Conservation (phyloP, 2,329 filamentous ascomycete species). For the Allantophomopsis lycopodina region DNA sequence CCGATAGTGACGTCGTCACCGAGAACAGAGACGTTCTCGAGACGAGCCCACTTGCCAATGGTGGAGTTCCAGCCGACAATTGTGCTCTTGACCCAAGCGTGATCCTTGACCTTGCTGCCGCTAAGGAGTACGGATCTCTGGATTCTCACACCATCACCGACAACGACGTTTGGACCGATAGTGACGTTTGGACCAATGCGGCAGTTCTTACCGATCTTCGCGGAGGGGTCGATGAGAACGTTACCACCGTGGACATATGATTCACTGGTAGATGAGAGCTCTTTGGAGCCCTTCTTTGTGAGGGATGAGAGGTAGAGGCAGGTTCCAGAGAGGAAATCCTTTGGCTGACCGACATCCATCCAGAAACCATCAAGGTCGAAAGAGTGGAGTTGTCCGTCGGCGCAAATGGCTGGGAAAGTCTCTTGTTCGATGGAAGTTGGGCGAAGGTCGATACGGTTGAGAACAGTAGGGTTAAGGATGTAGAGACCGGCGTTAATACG, state of each 20-base stretch:
- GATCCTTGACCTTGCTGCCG: constrained; percentile 92
- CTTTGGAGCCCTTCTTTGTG: constrained; percentile 77
- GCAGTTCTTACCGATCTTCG: constrained; percentile 97
- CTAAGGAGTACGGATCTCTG: constrained; percentile 85
- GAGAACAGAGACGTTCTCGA: constrained; percentile 96
- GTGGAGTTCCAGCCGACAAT: constrained; percentile 98
- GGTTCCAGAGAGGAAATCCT: constrained; percentile 93
- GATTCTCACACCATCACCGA: constrained; percentile 87
- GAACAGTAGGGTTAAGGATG: constrained; percentile 86
- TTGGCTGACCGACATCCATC: constrained; percentile 99
- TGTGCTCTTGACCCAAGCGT: constrained; percentile 97
- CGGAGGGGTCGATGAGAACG: constrained; percentile 84
- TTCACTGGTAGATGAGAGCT: constrained; percentile 60
- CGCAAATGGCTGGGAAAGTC: constrained; percentile 89
- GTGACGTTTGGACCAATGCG: constrained; percentile 95
- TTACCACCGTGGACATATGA: constrained; percentile 86
- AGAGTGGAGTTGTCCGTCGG: constrained; percentile 82
- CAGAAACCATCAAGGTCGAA: constrained; percentile 97
- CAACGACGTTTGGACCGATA: constrained; percentile 81
- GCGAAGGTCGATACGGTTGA: constrained; percentile 85
- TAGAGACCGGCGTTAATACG: constrained; percentile 98
- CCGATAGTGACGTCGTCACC: constrained; percentile 96
- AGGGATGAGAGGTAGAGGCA: constrained; percentile 92
- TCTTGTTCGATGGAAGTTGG: constrained; percentile 98
- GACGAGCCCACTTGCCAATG: constrained; percentile 86